Evolutionary conservation across 2,329 filamentous ascomycete genomes (phyloP).

Genomic region (Pseudogymnoascus verrucosus): DNA sequence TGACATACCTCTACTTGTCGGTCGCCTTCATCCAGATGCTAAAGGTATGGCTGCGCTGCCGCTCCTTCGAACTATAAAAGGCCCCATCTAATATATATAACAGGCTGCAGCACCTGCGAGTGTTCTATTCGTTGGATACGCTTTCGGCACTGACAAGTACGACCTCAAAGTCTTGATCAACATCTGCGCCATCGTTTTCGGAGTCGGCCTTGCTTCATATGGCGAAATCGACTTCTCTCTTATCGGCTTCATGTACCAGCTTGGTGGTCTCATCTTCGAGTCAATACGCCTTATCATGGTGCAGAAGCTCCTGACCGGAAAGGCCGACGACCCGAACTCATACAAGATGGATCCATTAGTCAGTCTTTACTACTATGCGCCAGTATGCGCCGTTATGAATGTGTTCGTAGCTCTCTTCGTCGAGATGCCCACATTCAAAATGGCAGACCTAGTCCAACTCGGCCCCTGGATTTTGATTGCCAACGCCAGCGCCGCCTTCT

Average conservation of each 20-base stretch:
- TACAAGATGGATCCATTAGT: conserved; percentile 79
- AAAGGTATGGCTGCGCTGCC: conserved; percentile 60
- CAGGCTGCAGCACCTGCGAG: background rate
- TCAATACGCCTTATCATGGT: conserved; percentile 79
- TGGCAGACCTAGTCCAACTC: conserved; percentile 52
- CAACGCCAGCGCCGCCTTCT: conserved; percentile 72
- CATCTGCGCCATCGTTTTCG: conserved; percentile 43
- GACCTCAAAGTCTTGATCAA: conserved; percentile 28
- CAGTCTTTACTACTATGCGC: conserved; percentile 83
- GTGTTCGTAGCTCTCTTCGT: conserved; percentile 58
- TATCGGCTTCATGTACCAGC: conserved; percentile 59
- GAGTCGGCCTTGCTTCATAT: conserved; percentile 43
- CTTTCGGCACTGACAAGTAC: conserved; percentile 4
- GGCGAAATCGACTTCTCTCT: conserved; percentile 64
- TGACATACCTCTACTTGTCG: conserved; percentile 59
- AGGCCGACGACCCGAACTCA: conserved; percentile 27
- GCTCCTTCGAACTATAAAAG: conserved; percentile 40
- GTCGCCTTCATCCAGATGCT: conserved; percentile 66
- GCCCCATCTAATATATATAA: background rate
- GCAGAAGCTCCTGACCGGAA: conserved; percentile 62
- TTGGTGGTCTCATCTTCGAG: conserved; percentile 71
- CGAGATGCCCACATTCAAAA: conserved; percentile 59
- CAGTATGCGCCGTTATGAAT: conserved; percentile 77
- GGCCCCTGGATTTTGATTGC: conserved; percentile 58
- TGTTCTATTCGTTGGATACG: conserved; percentile 5